These are phyloP conservation scores for Geotrichum bryndzae DNA, from an alignment of 1,139 yeast species.

Conservation along the genomic window DNA sequence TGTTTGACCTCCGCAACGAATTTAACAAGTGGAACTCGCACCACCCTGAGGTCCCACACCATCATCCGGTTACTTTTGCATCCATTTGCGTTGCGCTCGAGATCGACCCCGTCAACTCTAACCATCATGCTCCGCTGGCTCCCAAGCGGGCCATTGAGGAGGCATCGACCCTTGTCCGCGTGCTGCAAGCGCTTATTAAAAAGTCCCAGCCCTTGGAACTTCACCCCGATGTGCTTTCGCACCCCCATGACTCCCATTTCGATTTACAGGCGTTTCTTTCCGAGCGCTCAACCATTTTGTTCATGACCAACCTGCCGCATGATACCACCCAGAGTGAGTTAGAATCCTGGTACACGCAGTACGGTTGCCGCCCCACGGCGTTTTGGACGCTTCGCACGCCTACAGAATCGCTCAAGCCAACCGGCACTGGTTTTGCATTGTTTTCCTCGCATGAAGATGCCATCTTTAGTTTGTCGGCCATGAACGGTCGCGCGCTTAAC, in stretches of 20 bases:
- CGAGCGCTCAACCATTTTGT: constrained; percentile 75
- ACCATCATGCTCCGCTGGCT: constrained; percentile 24
- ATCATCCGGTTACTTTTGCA: constrained; percentile 44
- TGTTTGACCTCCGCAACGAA: constrained; percentile 72
- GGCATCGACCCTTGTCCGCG: constrained; percentile 39
- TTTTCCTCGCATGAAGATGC: constrained; percentile 86
- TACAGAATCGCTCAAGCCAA: constrained; percentile 42
- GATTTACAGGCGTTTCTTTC: constrained; percentile 63
- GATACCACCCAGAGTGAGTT: constrained; percentile 89
- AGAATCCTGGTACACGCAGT: constrained; percentile 86
- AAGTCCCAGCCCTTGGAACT: constrained; percentile 51
- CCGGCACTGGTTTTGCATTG: constrained; percentile 75
- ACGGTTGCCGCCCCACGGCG: constrained; percentile 80
- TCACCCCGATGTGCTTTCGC: constrained; percentile 53
- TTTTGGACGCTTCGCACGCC: constrained; percentile 77
- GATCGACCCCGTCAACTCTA: constrained; percentile 38
- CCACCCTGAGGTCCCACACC: constrained; percentile 56
- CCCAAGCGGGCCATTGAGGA: constrained; percentile 41
- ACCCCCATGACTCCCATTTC: constrained; percentile 67
- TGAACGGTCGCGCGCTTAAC: constrained; percentile 74
- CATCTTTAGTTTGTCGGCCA: constrained; percentile 53
- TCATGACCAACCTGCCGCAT: constrained; percentile 66
- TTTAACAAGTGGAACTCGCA: constrained; percentile 65
- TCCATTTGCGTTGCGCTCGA: constrained; percentile 57
- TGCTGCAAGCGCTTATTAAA: constrained; percentile 48